Evolutionary conservation across 768 basidiomycete genomes (phyloP).

Genomic region (Pulveroboletus sp.): DNA sequence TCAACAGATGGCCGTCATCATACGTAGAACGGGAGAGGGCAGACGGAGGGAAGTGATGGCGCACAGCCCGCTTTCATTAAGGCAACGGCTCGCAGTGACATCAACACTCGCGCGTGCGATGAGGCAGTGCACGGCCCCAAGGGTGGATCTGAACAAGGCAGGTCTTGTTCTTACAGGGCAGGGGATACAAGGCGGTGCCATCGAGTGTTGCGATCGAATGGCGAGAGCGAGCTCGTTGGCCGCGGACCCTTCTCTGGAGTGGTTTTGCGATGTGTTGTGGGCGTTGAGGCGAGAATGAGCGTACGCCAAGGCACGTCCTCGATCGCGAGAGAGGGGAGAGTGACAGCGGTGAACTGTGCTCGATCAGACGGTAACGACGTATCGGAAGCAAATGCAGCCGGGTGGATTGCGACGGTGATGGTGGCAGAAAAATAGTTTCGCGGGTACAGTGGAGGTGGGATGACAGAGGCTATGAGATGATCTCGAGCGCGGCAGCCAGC

Average conservation of each 20-base stretch:
- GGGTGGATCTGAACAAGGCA: neutral
- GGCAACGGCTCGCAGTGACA: neutral
- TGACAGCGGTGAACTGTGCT: conserved; percentile 6
- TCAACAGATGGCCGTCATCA: conserved; percentile 3
- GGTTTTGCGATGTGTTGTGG: no score
- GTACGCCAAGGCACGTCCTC: neutral
- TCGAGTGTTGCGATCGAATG: no score
- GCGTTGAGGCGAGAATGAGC: neutral
- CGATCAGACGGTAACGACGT: conserved; percentile 8
- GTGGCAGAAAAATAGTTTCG: conserved; percentile 8
- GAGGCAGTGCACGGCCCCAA: conserved; percentile 3
- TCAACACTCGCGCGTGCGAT: conserved; percentile 1
- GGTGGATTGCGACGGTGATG: neutral
- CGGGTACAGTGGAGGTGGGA: neutral
- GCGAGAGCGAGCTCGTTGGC: no score
- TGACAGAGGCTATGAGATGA: neutral
- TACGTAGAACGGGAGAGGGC: neutral
- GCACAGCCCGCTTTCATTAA: conserved; percentile 19
- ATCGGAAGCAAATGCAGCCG: conserved; percentile 1
- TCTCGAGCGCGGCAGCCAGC: no score
- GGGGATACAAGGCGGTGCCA: conserved; percentile 2
- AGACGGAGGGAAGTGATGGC: neutral
- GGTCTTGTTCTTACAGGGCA: neutral
- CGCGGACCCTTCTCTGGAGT: no score
- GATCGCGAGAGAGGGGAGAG: neutral